phyloP scores from a whole-genome alignment of 306 rosid genomes.

The Argentina anserina region DNA sequence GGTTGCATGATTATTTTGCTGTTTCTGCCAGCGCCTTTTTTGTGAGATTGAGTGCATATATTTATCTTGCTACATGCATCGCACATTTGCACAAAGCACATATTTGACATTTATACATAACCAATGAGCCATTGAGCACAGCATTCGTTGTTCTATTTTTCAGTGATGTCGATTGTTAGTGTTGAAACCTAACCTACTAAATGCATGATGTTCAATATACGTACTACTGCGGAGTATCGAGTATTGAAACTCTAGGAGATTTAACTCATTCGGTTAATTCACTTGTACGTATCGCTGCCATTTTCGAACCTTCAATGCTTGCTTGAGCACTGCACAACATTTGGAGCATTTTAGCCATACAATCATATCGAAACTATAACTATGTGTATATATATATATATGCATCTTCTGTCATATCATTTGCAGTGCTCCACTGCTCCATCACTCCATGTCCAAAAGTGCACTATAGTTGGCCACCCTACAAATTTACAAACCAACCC shows the following conservation, averaged over 20 bases:
- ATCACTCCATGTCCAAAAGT: not conserved
- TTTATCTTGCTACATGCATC: not conserved
- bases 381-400: not conserved
- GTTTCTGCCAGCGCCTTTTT: not conserved
- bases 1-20: not conserved
- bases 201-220: too few species aligned
- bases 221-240: not conserved
- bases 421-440: slow-evolving; percentile 19
- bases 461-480: slow-evolving; percentile 26
- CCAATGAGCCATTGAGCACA: too few species aligned
- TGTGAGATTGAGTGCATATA: not conserved
- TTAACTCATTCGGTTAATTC: too few species aligned
- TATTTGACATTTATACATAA: too few species aligned
- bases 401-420: slow-evolving; percentile 1
- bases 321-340: not conserved
- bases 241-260: not conserved
- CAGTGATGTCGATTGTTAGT: not conserved
- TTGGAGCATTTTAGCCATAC: not conserved
- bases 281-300: not conserved
- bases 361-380: not conserved
- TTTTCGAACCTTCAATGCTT: not conserved
- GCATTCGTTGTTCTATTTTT: too few species aligned
- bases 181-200: not conserved
- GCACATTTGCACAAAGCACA: too few species aligned
- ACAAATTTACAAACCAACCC: slow-evolving; percentile 12